Base-by-base conservation (phyloP, 495 filamentous ascomycete species). In the Penicillium cosmopolitanum region DNA sequence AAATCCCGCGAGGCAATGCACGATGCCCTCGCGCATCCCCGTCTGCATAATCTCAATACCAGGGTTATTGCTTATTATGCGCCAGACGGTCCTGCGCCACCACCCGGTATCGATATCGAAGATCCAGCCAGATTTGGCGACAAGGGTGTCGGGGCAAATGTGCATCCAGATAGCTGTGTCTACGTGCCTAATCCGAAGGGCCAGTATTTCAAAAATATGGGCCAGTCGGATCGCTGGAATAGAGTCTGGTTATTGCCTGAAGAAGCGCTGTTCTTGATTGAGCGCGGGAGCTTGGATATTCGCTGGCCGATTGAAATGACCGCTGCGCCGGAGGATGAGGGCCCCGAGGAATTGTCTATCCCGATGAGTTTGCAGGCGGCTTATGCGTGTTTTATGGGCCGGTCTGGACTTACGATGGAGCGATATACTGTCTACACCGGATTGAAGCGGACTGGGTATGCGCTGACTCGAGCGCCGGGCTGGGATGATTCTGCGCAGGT, bases 341-440 rank as follows among this genome's bases (percentile, higher is more conserved):
- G 58, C 10, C 54, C 62, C 11, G 46, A 50, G 31, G 82, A 88
- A n/a, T 67, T 80, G 8, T 89, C 87, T 0, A 74, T 93, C 19
- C 92, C 94, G 0, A 88, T 98, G 81, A 95, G 91, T 64, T 71
- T 97, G 31, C 91, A 98, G 72, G 93, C 89, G 5, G 92, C 90
- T 1, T 98, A 97, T 77, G 83, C 95, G 31, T 82, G 88, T 42
- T 86, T 91, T 60, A 82, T 91, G 62, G 90, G 88, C 13, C 72
- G 77, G 16, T 85, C 84, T 55, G 88, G 75, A 52, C 63, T 89
- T 66, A 86, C 83, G 1, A 69, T 96, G n/a, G 93, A 96, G 65
- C 83, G 91, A 60, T 98, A 90, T 67, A 86, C 87, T 23, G 95
- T 98, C 3, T 98, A 90, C 66, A 82, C 90, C 3, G 86, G 90